Percentiles rank a stretch among this genome's conserved stretches.
Conservation (phyloP, 495 filamentous ascomycete genomes). For the Xylaria curta region DNA sequence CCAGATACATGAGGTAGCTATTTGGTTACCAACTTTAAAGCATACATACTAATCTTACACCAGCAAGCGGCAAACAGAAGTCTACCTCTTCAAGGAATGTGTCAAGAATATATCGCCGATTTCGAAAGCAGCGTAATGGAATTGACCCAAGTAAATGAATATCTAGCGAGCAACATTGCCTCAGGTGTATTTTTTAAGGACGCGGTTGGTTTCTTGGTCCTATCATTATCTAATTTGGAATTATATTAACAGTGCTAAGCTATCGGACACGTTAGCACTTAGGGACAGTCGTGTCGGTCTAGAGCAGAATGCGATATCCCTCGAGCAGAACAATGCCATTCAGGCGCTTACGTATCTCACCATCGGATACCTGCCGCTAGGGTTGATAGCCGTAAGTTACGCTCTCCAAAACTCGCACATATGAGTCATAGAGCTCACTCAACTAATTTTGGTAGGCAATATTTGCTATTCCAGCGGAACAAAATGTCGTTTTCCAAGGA, state of each 20-base stretch:
- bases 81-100: slow-evolving; percentile 8
- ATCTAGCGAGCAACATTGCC: slow-evolving; percentile 2
- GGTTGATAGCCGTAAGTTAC: not conserved
- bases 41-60: not conserved
- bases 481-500: slow-evolving; percentile 4
- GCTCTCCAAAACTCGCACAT: not conserved
- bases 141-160: not conserved
- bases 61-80: slow-evolving; percentile 6
- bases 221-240: not conserved
- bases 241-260: too few relatives aligned
- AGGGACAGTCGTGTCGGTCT: slow-evolving; percentile 8
- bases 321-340: slow-evolving; percentile 2
- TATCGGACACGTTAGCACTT: not conserved
- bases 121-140: not conserved
- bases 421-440: not conserved
- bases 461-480: slow-evolving; percentile 3
- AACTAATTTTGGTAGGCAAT: not conserved
- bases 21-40: not conserved
- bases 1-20: not conserved
- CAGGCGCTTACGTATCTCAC: slow-evolving; percentile 10
- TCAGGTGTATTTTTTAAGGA: not conserved
- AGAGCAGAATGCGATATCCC: not conserved
- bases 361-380: not conserved
- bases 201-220: not conserved
- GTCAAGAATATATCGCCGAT: slow-evolving; percentile 1